Percentiles rank a stretch among this genome's conserved stretches.
Conservation (phyloP, 2,329 filamentous ascomycete species). For the Calonectria pseudoreteaudii region DNA sequence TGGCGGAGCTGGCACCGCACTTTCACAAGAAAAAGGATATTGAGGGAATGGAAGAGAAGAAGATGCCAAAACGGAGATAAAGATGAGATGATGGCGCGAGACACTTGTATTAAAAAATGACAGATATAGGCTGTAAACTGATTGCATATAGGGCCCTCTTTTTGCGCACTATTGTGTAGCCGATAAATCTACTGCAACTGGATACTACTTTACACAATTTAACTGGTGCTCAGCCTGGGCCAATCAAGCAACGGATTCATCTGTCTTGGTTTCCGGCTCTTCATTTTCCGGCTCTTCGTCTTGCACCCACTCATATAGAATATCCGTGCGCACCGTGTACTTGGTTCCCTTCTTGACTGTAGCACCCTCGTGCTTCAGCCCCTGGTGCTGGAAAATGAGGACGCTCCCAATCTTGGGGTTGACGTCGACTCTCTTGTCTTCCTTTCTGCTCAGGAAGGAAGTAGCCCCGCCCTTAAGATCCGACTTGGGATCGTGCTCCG, state of each 20-base stretch:
- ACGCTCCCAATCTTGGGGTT: slow-evolving; percentile 69
- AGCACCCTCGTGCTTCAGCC: slow-evolving; percentile 65
- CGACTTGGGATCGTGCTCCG: slow-evolving; percentile 28
- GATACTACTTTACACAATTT: not conserved
- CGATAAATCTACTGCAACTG: too few species aligned
- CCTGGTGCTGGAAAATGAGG: slow-evolving; percentile 68
- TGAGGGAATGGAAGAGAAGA: slow-evolving; percentile 84
- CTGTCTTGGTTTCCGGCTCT: not conserved
- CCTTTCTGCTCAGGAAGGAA: slow-evolving; percentile 61
- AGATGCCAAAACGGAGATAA: slow-evolving; percentile 54
- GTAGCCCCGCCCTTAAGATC: slow-evolving; percentile 66
- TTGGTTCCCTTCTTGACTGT: slow-evolving; percentile 64
- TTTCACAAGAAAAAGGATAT: slow-evolving; percentile 94
- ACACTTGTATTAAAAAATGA: not conserved
- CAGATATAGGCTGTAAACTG: not conserved
- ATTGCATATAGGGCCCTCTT: too few species aligned
- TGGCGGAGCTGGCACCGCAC: slow-evolving; percentile 91
- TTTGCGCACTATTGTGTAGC: too few species aligned
- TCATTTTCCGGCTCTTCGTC: slow-evolving; percentile 15
- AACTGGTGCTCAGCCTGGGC: not conserved
- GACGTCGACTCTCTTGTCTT: slow-evolving; percentile 60
- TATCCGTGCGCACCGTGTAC: slow-evolving; percentile 68
- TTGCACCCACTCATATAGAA: slow-evolving; percentile 58
- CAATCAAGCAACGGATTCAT: slow-evolving; percentile 1
- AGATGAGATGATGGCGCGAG: slow-evolving; percentile 10